Conservation (phyloP, 2,329 filamentous ascomycete species). For the Pyricularia sp. region DNA sequence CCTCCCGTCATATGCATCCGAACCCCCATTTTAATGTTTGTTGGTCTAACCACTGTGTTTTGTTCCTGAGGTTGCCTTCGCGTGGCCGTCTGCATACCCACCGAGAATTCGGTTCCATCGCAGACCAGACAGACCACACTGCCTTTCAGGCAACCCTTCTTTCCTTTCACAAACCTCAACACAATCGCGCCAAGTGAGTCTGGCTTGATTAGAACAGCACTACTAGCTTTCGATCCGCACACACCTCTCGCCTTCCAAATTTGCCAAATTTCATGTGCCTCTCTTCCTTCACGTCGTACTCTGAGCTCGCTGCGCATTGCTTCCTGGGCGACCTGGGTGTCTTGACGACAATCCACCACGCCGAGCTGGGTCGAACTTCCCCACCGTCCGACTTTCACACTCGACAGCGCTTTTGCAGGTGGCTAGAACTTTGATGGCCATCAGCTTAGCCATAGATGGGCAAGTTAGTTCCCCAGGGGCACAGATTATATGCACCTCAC, state of each 20-base stretch:
- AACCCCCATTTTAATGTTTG: neutral
- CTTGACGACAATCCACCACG: neutral
- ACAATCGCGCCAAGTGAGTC: neutral
- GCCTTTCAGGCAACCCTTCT: neutral
- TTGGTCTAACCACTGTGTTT: neutral
- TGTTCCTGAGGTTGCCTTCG: neutral
- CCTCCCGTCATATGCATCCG: neutral
- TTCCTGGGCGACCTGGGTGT: too few species aligned
- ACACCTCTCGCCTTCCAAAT: neutral
- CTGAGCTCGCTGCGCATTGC: neutral
- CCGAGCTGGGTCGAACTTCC: neutral
- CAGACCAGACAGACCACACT: neutral
- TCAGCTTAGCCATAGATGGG: too few species aligned
- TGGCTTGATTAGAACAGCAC: neutral
- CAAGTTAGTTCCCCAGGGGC: neutral
- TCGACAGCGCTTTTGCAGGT: neutral
- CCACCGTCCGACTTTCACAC: neutral
- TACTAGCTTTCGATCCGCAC: neutral
- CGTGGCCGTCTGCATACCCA: neutral
- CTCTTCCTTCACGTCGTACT: neutral
- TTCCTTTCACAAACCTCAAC: neutral
- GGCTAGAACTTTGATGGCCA: neutral
- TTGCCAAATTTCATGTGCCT: neutral
- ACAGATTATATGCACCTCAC: neutral
- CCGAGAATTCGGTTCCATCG: neutral